Conservation (phyloP, 2,329 filamentous ascomycete species). For the Boeremia exigua region DNA sequence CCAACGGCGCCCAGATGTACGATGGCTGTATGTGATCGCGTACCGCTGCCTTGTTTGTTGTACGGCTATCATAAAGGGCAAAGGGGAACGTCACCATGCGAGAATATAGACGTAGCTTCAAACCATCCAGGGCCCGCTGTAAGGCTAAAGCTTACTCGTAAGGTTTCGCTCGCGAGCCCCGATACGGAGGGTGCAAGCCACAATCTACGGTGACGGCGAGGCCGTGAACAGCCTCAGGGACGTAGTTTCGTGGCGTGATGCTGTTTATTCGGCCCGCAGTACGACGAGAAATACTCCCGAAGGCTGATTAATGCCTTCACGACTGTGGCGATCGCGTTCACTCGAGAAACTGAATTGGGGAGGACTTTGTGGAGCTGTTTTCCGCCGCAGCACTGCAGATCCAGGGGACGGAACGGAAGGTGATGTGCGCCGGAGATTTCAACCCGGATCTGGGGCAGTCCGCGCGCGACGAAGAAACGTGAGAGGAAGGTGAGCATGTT, state of each 20-base stretch:
- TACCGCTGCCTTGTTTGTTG: not conserved
- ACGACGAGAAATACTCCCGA: not conserved
- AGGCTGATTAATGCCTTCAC: not conserved
- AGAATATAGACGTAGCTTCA: not conserved
- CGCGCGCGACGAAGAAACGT: not conserved
- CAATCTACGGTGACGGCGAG: not conserved
- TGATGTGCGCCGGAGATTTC: not conserved
- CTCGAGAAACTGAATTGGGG: not conserved
- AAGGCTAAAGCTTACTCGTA: constrained; percentile 6
- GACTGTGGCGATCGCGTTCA: not conserved
- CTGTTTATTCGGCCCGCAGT: not conserved
- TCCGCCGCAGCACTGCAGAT: not conserved
- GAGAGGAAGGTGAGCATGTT: constrained; percentile 7
- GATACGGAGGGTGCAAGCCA: constrained; percentile 1
- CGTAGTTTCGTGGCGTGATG: not conserved
- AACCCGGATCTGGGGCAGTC: constrained; percentile 4
- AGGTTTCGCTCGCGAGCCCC: not conserved
- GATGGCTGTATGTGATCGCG: not conserved
- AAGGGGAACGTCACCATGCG: constrained; percentile 1
- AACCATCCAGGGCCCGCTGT: constrained; percentile 3
- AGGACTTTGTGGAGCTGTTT: not conserved
- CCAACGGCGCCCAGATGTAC: not conserved
- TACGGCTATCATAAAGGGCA: not conserved
- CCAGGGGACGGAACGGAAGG: not conserved
- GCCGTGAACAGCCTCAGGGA: not conserved